Evolutionary conservation across 2,329 filamentous ascomycete genomes (phyloP), one percentile per base, ranked within the genome.

Genomic region (Exophiala sp.): DNA sequence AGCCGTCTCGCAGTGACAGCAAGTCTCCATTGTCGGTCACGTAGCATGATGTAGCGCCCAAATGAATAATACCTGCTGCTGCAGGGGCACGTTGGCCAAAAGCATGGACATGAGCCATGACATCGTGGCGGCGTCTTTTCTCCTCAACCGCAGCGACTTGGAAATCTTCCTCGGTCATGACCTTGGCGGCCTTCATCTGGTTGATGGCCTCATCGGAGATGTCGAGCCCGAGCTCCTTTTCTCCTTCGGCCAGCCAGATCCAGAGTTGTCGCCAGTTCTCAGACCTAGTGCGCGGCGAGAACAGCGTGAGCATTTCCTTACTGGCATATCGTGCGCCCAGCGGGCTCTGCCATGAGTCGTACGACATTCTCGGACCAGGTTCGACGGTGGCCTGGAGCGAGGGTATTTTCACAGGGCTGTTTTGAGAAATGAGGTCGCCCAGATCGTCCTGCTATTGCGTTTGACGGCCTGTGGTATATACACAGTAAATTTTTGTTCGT

Each of bases 221-320:
- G 7, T 78, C 72, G 40, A 95, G 78, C 2, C 88, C 88, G 1
- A 95, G 78, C 67, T 90, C 85, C 66, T 82, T 83, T 73, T 95
- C 85, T 8, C 79, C 76, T 73, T 95, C 84, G 19, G 89, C 89
- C 9, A 95, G 83, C 70, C 78, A 82, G 38, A 91, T 73, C 90
- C 90, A 96, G 14, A 95, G 80, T 66, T 86, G 78, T 57, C 89
- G 81, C 88, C 88, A 94, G 48, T 82, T 88, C 35, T 80, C 83
- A 67, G 83, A 81, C 23, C 88, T 78, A 46, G 81, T 83, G 37
- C 88, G 80, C 52, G 83, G 80, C 60, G 82, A 84, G 75, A 95
- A 96, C 55, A 95, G 80, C 58, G 78, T 76, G 62, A 83, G 78
- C 85, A 93, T 90, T 70, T 86, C 85, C 59, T 67, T 65, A 59